Evolutionary conservation across 176 grass and related monocot genomes (phyloP).

Genomic region (Carex kokanica): DNA sequence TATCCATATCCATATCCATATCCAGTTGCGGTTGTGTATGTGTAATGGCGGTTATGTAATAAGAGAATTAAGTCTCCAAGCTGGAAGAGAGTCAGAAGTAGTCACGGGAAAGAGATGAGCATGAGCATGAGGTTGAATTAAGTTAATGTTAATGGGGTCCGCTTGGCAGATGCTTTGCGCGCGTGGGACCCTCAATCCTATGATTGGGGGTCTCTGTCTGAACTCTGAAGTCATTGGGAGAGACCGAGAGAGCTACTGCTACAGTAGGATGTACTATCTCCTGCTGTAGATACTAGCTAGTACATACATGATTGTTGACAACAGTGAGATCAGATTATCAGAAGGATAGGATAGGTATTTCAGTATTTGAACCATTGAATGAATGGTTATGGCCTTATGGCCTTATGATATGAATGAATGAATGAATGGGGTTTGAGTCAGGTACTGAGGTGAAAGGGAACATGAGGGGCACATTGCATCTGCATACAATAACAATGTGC

Average conservation of each 20-base stretch:
- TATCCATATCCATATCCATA: too few relatives aligned
- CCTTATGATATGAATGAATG: not conserved
- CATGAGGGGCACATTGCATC: not conserved
- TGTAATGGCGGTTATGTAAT: not conserved
- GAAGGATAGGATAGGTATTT: not conserved
- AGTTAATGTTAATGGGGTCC: not conserved
- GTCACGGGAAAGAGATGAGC: slow-evolving; percentile 6
- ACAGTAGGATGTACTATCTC: not conserved
- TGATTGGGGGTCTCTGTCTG: slow-evolving; percentile 13
- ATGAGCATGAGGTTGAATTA: not conserved
- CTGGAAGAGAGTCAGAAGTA: not conserved
- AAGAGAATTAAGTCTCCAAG: not conserved
- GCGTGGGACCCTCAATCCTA: not conserved
- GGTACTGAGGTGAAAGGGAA: not conserved
- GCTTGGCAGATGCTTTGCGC: not conserved
- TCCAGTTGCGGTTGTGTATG: not conserved
- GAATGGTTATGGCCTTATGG: too few relatives aligned
- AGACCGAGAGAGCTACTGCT: not conserved
- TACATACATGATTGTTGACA: not conserved
- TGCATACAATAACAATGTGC: not conserved
- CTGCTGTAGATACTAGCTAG: not conserved
- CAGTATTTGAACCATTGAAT: too few relatives aligned
- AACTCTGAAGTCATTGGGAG: not conserved
- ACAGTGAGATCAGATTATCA: slow-evolving; percentile 3
- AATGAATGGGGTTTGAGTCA: not conserved